Percentiles rank a stretch among this genome's conserved stretches.
Evolutionary conservation across 345 rosid species (phyloP).

Genomic region (Citrus australasica): DNA sequence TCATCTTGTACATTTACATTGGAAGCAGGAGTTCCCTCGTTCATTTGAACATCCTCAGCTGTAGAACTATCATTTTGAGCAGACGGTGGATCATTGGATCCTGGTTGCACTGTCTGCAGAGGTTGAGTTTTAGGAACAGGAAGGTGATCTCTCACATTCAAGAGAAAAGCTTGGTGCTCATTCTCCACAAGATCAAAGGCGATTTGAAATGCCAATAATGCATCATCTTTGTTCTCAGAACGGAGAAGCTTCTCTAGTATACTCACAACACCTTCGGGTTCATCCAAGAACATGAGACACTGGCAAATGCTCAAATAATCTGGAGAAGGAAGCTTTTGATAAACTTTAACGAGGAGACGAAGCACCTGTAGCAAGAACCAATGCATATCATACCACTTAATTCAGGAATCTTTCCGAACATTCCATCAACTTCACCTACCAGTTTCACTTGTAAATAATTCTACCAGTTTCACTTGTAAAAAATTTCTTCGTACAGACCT

Average conservation of each 20-base stretch:
- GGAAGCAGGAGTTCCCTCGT: constrained; percentile 62
- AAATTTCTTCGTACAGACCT: background rate
- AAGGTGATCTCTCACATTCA: constrained; percentile 84
- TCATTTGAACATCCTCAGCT: constrained; percentile 72
- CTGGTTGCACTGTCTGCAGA: constrained; percentile 52
- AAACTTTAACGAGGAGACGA: constrained; percentile 81
- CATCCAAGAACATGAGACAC: constrained; percentile 96
- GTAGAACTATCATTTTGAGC: constrained; percentile 54
- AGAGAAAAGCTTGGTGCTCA: constrained; percentile 96
- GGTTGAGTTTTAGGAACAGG: constrained; percentile 59
- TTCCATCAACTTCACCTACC: background rate
- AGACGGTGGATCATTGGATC: constrained; percentile 36
- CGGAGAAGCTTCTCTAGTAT: constrained; percentile 92
- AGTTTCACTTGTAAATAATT: background rate
- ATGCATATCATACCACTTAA: constrained; percentile 1
- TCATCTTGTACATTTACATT: constrained; percentile 32
- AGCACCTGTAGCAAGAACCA: constrained; percentile 63
- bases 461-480: background rate
- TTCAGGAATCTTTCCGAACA: background rate
- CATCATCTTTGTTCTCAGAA: constrained; percentile 81
- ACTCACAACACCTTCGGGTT: constrained; percentile 78
- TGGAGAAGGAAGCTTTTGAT: constrained; percentile 86
- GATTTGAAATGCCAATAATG: constrained; percentile 83
- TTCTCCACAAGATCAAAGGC: constrained; percentile 98
- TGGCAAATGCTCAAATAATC: constrained; percentile 95